A percentile compares a stretch with the other conserved stretches of the same genome.
These are phyloP conservation scores for Metschnikowia similis DNA, from an alignment of 805 yeast species.

Conservation along the genomic window DNA sequence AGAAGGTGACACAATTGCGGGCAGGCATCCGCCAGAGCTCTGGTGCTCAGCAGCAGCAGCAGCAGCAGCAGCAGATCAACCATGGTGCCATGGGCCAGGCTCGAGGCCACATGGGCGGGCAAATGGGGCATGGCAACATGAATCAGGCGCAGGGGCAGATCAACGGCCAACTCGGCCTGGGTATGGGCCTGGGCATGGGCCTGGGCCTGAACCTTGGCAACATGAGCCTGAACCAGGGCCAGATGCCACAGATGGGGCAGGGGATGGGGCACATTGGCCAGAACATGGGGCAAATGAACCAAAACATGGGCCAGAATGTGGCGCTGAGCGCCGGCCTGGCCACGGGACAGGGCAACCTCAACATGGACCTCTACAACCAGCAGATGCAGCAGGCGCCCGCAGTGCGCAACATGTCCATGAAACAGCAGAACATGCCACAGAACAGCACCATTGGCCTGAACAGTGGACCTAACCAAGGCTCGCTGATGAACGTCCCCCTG, in stretches of 20 bases:
- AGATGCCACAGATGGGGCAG: background rate
- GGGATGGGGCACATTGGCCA: background rate
- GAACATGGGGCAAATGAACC: background rate
- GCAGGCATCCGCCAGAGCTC: constrained; percentile 10
- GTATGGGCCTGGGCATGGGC: background rate
- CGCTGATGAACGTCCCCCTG: background rate
- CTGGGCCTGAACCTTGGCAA: background rate
- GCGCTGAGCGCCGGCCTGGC: background rate
- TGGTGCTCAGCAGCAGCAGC: background rate
- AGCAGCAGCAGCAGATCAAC: background rate
- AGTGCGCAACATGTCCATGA: background rate
- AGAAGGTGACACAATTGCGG: constrained; percentile 34
- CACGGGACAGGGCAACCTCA: constrained; percentile 1
- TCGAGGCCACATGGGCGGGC: background rate
- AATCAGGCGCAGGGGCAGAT: background rate
- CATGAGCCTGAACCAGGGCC: background rate
- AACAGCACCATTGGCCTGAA: background rate
- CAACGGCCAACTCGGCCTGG: background rate
- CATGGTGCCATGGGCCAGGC: background rate
- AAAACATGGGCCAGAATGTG: background rate
- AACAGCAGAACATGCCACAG: background rate
- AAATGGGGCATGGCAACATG: background rate
- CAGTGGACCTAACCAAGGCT: background rate
- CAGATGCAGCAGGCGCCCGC: constrained; percentile 19
- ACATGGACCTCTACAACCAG: constrained; percentile 6